Evolutionary conservation across 2,329 filamentous ascomycete species (phyloP).

Genomic region (Arthroderma sp.): DNA sequence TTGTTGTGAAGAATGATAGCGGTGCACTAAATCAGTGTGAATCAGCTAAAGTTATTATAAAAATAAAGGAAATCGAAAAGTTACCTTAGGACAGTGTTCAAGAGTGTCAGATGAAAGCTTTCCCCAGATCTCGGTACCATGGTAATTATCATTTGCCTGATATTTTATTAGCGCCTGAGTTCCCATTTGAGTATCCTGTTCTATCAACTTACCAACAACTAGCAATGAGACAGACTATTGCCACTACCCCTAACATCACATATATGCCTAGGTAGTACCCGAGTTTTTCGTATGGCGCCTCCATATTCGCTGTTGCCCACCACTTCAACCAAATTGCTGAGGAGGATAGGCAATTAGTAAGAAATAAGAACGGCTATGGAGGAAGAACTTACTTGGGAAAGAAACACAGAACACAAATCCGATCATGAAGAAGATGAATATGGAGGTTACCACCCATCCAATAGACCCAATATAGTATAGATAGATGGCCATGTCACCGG

Average conservation of each 20-base stretch:
- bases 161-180: conserved; percentile 2
- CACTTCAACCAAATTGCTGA: conserved; percentile 29
- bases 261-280: conserved; percentile 28
- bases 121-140: conserved; percentile 43
- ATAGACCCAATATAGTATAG: conserved; percentile 27
- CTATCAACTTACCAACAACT: conserved; percentile 21
- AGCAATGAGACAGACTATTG: conserved; percentile 23
- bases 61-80: no score
- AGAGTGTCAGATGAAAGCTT: conserved; percentile 35
- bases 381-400: conserved; percentile 22
- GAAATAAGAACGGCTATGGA: background rate
- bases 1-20: conserved; percentile 31
- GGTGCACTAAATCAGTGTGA: conserved; percentile 18
- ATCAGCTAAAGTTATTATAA: no score
- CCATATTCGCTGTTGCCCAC: conserved; percentile 28
- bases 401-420: conserved; percentile 29
- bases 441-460: conserved; percentile 21
- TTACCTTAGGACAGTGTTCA: conserved; percentile 36
- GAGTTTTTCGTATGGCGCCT: conserved; percentile 19
- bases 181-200: background rate
- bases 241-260: conserved; percentile 26
- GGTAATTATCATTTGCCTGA: conserved; percentile 37
- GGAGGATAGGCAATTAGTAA: background rate
- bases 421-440: conserved; percentile 26
- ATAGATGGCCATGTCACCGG: conserved; percentile 33